phyloP scores from a whole-genome alignment of 345 rosid species.

The Clausena lansium region DNA sequence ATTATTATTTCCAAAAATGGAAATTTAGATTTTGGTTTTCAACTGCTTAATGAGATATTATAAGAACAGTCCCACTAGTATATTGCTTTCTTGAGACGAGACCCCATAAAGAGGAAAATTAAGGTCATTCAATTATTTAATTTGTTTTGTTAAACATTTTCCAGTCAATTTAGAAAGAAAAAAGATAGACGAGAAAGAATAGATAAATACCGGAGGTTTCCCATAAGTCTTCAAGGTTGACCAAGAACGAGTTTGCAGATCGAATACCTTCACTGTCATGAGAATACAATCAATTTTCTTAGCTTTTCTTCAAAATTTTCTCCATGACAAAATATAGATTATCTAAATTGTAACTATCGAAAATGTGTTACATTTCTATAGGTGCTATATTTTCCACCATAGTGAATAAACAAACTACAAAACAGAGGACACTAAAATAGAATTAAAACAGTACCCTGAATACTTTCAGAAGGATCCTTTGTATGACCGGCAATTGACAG shows the following conservation, averaged over 20 bases:
- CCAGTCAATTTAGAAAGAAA: constrained; percentile 13
- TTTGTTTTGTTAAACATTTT: constrained; percentile 4
- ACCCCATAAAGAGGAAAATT: not conserved
- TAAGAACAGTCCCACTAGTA: not conserved
- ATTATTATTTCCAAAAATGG: not conserved
- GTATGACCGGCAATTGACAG: constrained; percentile 93
- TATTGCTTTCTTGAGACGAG: not conserved
- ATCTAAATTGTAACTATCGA: not conserved
- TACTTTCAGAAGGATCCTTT: constrained; percentile 83
- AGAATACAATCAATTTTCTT: constrained; percentile 11
- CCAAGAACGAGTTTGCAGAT: constrained; percentile 75
- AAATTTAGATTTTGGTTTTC: not conserved
- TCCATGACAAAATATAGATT: not conserved
- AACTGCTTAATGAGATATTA: not conserved
- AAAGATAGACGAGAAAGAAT: constrained; percentile 12
- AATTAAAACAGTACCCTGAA: constrained; percentile 57
- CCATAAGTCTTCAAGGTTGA: constrained; percentile 91
- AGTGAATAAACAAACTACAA: not conserved
- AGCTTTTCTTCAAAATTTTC: constrained; percentile 1
- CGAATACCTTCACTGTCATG: constrained; percentile 81
- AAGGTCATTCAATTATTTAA: not conserved
- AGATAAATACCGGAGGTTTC: constrained; percentile 77
- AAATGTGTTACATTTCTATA: not conserved
- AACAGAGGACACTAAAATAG: not conserved
- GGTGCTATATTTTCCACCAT: not conserved